Base-by-base conservation (phyloP, 441 rosid genomes). In the Populus hybrid region DNA sequence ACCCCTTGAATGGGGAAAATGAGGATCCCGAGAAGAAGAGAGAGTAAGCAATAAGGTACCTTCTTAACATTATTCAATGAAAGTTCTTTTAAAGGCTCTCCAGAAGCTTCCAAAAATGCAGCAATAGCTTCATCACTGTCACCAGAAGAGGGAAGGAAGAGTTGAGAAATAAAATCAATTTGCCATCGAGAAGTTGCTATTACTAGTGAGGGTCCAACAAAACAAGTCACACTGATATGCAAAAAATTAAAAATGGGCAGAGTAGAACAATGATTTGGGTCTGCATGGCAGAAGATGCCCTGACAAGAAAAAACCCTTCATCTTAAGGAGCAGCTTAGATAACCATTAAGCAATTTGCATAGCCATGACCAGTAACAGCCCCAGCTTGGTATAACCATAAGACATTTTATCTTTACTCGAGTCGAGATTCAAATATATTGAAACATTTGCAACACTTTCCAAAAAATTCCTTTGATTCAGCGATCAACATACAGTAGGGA, bases 101-200 rank as follows among this genome's bases (percentile, higher is more conserved):
- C 95, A 64, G 95, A 86, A 1, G 89, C 82, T 86, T 94, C 98
- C 83, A 94, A 36, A 82, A 89, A 94, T 76, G 98, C 98, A 84
- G 96, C 98, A 69, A 92, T 78, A 78, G 91, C 98, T 85, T 94
- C 98, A 84, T 96, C 98, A 79, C 98, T 94, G 80, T 34, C 75
- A 67, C 71, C 61, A 38, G 59, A 11, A 78, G 67, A 73, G 70
- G 70, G 23, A 23, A 64, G 19, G 53, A 6, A 68, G 34, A 28
- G 7, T 23, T 35, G 42, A 30, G 75, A 65, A 71, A 78, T 59
- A n/a, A 30, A 69, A 53, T 6, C 35, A 42, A 42, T 76, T 6
- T 42, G 36, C 40, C 30, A 76, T 50, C 10, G 74, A 12, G 1
- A 24, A 14, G 57, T 46, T 46, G 16, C 57, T 46, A 46, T 46